Conservation (phyloP, 2,329 filamentous ascomycete genomes). For the Juglanconis sp. region DNA sequence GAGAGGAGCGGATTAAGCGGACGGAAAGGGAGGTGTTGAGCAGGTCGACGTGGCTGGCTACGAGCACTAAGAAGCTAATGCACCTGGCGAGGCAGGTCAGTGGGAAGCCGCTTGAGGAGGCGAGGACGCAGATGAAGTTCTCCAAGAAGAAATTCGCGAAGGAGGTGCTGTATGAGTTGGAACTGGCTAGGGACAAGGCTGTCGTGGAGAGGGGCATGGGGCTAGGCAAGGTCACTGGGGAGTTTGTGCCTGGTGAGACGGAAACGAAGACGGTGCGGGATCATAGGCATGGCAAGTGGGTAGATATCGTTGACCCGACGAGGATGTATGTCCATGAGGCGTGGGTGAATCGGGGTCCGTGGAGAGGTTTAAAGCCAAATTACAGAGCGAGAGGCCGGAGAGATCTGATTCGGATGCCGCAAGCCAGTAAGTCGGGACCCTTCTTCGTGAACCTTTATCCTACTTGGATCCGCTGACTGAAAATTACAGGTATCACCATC, state of each 20-base stretch:
- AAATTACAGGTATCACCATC: slow-evolving; percentile 66
- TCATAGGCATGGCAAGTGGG: slow-evolving; percentile 70
- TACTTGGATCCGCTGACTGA: background rate
- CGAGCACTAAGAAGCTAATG: slow-evolving; percentile 86
- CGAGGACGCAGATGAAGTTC: slow-evolving; percentile 91
- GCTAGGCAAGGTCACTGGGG: slow-evolving; percentile 47
- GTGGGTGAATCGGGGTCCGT: slow-evolving; percentile 80
- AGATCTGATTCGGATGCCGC: slow-evolving; percentile 65
- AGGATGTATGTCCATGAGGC: slow-evolving; percentile 87
- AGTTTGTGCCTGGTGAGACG: slow-evolving; percentile 26
- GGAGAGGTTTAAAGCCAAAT: slow-evolving; percentile 55
- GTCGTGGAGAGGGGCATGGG: slow-evolving; percentile 84
- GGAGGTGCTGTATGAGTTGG: slow-evolving; percentile 75
- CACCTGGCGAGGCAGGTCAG: slow-evolving; percentile 83
- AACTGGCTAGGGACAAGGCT: slow-evolving; percentile 78
- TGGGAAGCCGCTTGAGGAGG: slow-evolving; percentile 91
- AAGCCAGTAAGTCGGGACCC: slow-evolving; percentile 61
- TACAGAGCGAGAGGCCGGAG: slow-evolving; percentile 74
- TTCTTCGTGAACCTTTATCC: background rate
- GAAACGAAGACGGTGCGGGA: slow-evolving; percentile 68
- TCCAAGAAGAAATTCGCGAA: slow-evolving; percentile 88
- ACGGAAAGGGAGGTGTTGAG: slow-evolving; percentile 52
- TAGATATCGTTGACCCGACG: slow-evolving; percentile 70
- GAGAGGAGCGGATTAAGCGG: slow-evolving; percentile 64
- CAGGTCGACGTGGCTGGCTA: slow-evolving; percentile 73